These are phyloP conservation scores for Boletus patriciae DNA, from an alignment of 768 basidiomycete genomes.

Conservation along the genomic window DNA sequence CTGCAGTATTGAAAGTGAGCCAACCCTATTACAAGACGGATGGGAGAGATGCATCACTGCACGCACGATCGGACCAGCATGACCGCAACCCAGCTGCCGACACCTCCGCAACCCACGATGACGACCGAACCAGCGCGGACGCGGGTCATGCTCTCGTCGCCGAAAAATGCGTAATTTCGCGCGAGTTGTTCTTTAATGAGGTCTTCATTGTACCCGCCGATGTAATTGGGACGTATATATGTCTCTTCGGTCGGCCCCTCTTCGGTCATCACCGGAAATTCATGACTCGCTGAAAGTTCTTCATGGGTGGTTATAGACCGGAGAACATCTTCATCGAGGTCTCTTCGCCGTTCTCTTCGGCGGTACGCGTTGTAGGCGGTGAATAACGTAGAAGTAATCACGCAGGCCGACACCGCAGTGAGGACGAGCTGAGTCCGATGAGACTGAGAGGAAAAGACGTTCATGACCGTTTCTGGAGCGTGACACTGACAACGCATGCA, in stretches of 20 bases:
- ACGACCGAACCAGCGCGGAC: slow-evolving; percentile 77
- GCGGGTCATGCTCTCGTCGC: slow-evolving; percentile 81
- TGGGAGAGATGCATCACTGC: not conserved
- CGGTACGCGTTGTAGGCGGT: slow-evolving; percentile 55
- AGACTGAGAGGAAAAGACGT: slow-evolving; percentile 37
- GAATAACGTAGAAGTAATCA: slow-evolving; percentile 59
- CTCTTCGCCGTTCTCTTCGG: slow-evolving; percentile 48
- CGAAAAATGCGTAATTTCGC: slow-evolving; percentile 93
- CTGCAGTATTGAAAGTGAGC: slow-evolving; percentile 36
- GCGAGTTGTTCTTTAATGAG: slow-evolving; percentile 89
- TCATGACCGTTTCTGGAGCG: slow-evolving; percentile 13
- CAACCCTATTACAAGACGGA: not conserved
- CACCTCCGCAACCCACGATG: slow-evolving; percentile 93
- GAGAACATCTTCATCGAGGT: slow-evolving; percentile 57
- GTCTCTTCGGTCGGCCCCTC: slow-evolving; percentile 11
- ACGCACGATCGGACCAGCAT: slow-evolving; percentile 91
- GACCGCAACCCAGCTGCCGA: slow-evolving; percentile 93
- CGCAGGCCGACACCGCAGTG: slow-evolving; percentile 63
- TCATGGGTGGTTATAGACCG: slow-evolving; percentile 44
- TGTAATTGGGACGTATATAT: slow-evolving; percentile 16
- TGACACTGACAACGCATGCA: not conserved
- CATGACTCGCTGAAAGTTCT: not conserved
- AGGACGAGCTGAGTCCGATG: slow-evolving; percentile 66
- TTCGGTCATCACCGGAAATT: slow-evolving; percentile 1
- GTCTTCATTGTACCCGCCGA: slow-evolving; percentile 64